Evolutionary conservation across 306 rosid genomes (phyloP).

Genomic region (Ceratonia siliqua): DNA sequence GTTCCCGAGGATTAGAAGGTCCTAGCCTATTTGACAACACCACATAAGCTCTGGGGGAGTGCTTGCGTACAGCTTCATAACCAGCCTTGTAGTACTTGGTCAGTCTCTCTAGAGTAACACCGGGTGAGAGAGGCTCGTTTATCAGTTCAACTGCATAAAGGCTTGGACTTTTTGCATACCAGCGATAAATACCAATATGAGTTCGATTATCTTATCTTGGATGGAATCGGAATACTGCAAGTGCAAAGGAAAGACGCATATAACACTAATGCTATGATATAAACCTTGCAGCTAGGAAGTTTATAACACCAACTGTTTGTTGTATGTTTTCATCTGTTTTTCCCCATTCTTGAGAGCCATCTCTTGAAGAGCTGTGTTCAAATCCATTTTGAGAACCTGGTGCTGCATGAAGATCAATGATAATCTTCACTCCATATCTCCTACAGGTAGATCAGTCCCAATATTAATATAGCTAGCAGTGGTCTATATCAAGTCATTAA

Average conservation of each 20-base stretch:
- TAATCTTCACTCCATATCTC: conserved; percentile 67
- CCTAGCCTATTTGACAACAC: conserved; percentile 63
- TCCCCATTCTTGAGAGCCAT: conserved; percentile 76
- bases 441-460: conserved; percentile 26
- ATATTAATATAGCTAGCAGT: not conserved
- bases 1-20: conserved; percentile 45
- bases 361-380: conserved; percentile 71
- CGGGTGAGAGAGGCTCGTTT: conserved; percentile 73
- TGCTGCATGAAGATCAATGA: conserved; percentile 84
- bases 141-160: conserved; percentile 72
- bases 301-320: conserved; percentile 67
- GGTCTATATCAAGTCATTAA: not conserved
- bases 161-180: conserved; percentile 59
- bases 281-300: conserved; percentile 71
- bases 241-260: not conserved
- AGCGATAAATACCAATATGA: not conserved
- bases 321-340: conserved; percentile 54
- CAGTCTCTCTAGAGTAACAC: conserved; percentile 48
- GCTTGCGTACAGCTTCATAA: conserved; percentile 59
- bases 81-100: conserved; percentile 65
- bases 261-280: not conserved
- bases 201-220: not conserved
- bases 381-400: conserved; percentile 75
- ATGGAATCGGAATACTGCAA: not conserved
- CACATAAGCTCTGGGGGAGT: conserved; percentile 53